Percentiles rank a stretch among this genome's conserved stretches.
Evolutionary conservation across 1,284 basidiomycete species (phyloP).

Genomic region (Fomitopsis palustris): DNA sequence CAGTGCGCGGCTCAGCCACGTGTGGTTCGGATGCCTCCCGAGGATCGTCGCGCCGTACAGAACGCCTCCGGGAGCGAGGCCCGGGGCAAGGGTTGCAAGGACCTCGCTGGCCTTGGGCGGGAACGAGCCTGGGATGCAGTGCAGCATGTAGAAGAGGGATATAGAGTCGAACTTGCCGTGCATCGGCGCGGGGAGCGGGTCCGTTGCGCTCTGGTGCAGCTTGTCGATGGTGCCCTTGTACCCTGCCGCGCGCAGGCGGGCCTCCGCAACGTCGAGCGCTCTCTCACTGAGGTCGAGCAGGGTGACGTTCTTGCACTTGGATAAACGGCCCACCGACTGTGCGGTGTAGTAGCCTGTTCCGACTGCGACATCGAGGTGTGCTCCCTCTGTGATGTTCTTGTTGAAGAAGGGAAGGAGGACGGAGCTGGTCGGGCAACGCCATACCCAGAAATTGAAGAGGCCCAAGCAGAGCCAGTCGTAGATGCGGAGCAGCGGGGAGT

Average conservation of each 20-base stretch:
- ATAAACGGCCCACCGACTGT: constrained; percentile 6
- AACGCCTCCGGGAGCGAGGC: constrained; percentile 16
- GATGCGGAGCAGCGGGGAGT: constrained; percentile 9
- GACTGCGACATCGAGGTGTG: constrained; percentile 24
- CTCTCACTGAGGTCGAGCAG: constrained; percentile 20
- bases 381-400: constrained; percentile 12
- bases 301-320: constrained; percentile 15
- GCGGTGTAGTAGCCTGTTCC: constrained; percentile 26
- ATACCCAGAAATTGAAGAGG: constrained; percentile 18
- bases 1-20: constrained; percentile 16
- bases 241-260: constrained; percentile 13
- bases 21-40: constrained; percentile 16
- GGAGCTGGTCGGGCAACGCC: constrained; percentile 18
- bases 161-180: constrained; percentile 18
- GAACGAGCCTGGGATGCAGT: constrained; percentile 22
- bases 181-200: constrained; percentile 12
- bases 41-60: constrained; percentile 24
- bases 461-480: constrained; percentile 21
- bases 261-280: constrained; percentile 14
- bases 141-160: constrained; percentile 23
- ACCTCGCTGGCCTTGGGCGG: constrained; percentile 16
- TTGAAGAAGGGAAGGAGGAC: constrained; percentile 21
- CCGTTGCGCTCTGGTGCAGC: constrained; percentile 17
- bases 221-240: constrained; percentile 17
- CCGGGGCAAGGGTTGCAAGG: constrained; percentile 10